A percentile compares a stretch with the other conserved stretches of the same genome.
These are phyloP conservation scores for Exophiala calicioides DNA, from an alignment of 2,329 filamentous ascomycete genomes.

Conservation along the genomic window DNA sequence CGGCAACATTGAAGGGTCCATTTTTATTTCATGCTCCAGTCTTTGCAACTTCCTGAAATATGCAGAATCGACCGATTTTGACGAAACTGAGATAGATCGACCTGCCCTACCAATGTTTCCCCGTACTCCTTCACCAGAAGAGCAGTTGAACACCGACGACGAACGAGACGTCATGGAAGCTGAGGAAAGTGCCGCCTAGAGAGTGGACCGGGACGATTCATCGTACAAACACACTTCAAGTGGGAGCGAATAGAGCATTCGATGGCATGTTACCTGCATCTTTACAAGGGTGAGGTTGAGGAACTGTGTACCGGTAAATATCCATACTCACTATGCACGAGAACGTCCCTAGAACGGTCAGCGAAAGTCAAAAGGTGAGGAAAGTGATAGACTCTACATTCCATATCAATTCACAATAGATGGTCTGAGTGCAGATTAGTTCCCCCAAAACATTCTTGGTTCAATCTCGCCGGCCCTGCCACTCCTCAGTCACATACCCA, in stretches of 20 bases:
- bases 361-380: no score
- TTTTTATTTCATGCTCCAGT: slow-evolving; percentile 1
- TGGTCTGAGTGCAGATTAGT: no score
- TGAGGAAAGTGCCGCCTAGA: not conserved
- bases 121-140: not conserved
- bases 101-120: not conserved
- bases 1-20: not conserved
- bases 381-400: no score
- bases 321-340: no score
- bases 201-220: not conserved
- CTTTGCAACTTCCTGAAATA: slow-evolving; percentile 1
- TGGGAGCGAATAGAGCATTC: not conserved
- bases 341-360: no score
- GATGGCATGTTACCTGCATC: not conserved
- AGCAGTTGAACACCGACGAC: not conserved
- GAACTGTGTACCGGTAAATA: no score
- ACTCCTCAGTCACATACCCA: no score
- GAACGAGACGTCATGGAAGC: not conserved
- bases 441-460: no score
- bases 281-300: not conserved
- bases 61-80: not conserved
- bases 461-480: no score
- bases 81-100: not conserved
- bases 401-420: no score
- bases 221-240: not conserved